Percentiles rank a stretch among this genome's conserved stretches.
Conservation (phyloP, 768 basidiomycete species). For the Phanerochaete sordida region DNA sequence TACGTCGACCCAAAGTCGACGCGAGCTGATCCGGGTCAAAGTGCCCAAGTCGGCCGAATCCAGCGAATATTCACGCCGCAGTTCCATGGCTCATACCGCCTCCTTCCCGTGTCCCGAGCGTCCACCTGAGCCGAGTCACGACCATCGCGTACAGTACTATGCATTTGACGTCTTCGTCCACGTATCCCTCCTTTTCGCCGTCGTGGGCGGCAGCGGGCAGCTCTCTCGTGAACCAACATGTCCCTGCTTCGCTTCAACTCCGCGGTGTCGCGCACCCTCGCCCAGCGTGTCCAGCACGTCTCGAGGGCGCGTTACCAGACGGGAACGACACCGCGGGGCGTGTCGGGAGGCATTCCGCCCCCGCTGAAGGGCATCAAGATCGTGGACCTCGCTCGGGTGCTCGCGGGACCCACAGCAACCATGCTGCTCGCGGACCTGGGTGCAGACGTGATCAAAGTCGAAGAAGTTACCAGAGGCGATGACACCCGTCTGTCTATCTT, state of each 20-base stretch:
- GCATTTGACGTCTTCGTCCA: not conserved
- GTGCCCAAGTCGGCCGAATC: conserved; percentile 4
- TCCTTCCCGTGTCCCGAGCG: not conserved
- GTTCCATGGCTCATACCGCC: not conserved
- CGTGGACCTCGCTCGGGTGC: conserved; percentile 85
- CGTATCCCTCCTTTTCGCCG: not conserved
- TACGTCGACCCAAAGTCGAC: conserved; percentile 5
- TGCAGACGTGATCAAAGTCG: conserved; percentile 92
- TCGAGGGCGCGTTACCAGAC: conserved; percentile 9
- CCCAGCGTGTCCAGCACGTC: not conserved
- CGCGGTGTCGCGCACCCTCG: not conserved
- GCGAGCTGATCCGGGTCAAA: conserved; percentile 2
- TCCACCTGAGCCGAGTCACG: not conserved
- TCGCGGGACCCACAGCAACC: conserved; percentile 91
- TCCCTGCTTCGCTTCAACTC: not conserved
- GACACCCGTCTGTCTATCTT: conserved; percentile 66
- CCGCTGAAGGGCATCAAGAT: conserved; percentile 79
- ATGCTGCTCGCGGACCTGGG: conserved; percentile 90
- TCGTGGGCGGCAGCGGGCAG: not conserved
- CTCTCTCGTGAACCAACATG: not conserved
- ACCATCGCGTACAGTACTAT: no score
- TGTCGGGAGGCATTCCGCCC: conserved; percentile 56
- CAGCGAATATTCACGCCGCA: not conserved
- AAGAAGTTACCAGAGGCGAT: conserved; percentile 77
- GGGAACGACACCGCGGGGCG: not conserved